A percentile compares a stretch with the other conserved stretches of the same genome.
phyloP scores from a whole-genome alignment of 2,329 filamentous ascomycete species.

The Fusarium odoratissimum region DNA sequence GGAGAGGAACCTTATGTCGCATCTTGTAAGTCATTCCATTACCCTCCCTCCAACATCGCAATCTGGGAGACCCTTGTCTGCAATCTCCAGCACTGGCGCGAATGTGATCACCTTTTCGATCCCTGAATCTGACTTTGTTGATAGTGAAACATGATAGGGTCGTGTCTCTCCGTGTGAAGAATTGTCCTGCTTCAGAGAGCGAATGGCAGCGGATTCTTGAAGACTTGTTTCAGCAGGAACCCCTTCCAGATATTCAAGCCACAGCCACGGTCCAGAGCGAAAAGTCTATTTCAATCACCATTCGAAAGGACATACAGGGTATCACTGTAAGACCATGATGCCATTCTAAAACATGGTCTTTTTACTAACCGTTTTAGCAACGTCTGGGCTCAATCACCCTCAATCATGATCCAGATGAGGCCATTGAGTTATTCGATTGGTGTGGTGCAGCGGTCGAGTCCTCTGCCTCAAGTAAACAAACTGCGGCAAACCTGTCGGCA shows the following conservation, averaged over 20 bases:
- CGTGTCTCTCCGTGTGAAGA: constrained; percentile 63
- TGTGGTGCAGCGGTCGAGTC: constrained; percentile 68
- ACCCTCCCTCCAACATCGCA: constrained; percentile 20
- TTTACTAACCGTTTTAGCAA: constrained; percentile 62
- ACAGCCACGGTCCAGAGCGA: constrained; percentile 68
- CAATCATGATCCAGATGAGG: constrained; percentile 64
- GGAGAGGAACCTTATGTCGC: constrained; percentile 69
- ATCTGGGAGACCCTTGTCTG: constrained; percentile 29
- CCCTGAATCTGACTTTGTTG: constrained; percentile 37
- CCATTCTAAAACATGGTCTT: constrained; percentile 21
- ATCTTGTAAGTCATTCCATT: constrained; percentile 61
- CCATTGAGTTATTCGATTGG: constrained; percentile 77
- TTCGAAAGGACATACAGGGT: constrained; percentile 74
- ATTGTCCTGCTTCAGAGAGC: constrained; percentile 65
- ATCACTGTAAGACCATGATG: constrained; percentile 67
- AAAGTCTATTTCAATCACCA: constrained; percentile 66
- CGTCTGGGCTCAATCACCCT: constrained; percentile 74
- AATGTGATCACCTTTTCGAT: constrained; percentile 28
- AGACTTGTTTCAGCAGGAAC: constrained; percentile 65
- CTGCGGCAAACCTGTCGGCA: constrained; percentile 56
- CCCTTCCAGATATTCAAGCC: constrained; percentile 66
- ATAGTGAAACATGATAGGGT: constrained; percentile 68
- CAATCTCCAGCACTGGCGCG: constrained; percentile 33
- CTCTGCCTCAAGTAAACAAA: constrained; percentile 57
- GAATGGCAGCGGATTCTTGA: constrained; percentile 75